Evolutionary conservation across 2,329 filamentous ascomycete genomes (phyloP).

Genomic region (Colletotrichum tanaceti): DNA sequence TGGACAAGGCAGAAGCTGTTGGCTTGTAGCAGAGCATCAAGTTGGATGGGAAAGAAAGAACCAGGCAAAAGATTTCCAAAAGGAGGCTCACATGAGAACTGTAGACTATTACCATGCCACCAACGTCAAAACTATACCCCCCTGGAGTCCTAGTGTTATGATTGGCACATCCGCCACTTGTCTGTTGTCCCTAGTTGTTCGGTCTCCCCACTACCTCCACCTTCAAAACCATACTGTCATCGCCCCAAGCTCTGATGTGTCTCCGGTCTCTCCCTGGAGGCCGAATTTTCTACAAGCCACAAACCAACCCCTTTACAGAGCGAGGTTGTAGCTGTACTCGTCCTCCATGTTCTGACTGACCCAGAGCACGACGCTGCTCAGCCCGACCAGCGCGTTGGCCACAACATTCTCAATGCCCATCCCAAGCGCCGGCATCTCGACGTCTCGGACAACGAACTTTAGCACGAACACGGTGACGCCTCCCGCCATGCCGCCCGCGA

Average conservation of each 20-base stretch:
- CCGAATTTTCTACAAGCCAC: background rate
- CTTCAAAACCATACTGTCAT: background rate
- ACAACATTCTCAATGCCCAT: constrained; percentile 78
- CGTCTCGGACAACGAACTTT: constrained; percentile 69
- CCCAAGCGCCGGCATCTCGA: constrained; percentile 69
- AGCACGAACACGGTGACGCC: constrained; percentile 76
- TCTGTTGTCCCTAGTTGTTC: constrained; percentile 2
- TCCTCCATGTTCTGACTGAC: constrained; percentile 79
- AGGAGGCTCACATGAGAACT: constrained; percentile 24
- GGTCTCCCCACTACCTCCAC: background rate
- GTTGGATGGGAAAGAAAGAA: background rate
- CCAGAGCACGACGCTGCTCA: constrained; percentile 74
- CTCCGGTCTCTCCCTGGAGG: background rate
- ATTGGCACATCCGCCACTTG: constrained; percentile 11
- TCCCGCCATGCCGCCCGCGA: constrained; percentile 76
- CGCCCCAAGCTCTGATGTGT: background rate
- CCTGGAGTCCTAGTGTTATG: constrained; percentile 25
- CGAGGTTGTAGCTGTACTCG: constrained; percentile 76
- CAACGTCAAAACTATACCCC: constrained; percentile 28
- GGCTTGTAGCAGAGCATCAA: background rate
- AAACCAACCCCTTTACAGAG: constrained; percentile 73
- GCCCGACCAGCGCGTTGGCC: constrained; percentile 71
- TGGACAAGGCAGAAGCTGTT: too few relatives aligned
- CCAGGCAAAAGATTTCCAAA: background rate
- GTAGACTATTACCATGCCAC: constrained; percentile 32